Base-by-base conservation (phyloP, 371 early-diverging fungal genomes). In the Vittaforma corneae region DNA sequence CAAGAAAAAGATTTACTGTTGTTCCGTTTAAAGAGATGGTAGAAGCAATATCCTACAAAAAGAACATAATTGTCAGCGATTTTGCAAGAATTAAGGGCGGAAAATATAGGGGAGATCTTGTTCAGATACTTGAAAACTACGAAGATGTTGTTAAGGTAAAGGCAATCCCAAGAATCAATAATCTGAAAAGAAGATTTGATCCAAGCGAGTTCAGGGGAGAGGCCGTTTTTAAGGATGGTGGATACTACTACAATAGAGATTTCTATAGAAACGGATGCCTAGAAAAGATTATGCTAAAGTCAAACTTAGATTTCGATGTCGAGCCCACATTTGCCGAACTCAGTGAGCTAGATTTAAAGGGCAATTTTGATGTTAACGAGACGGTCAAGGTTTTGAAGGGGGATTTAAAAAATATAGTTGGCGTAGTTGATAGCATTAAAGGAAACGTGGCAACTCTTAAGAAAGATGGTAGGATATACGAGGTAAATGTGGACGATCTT, bases 11-110 rank as follows among this genome's bases (percentile, higher is more conserved):
- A 28, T 69, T 91, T 38, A 84, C 84, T 59, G 83, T 93, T 35
- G 92, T 97, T 26, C 93, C 92, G 2, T 83, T 90, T 57, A 83
- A 86, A 45, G 93, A 97, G 68, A 94, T 94, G 94, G 84, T 88
- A 2, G 89, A 90, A 58, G 89, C 87, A 14, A 82, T 97, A 4
- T 57, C 65, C 82, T 83, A 52, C 84, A 90, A 65, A 82, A 84
- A 75, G 48, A 84, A 86, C 4, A 77, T 90, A 46, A 85, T 86
- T 37, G 79, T 83, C 16, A 87, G 87, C 32, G 82, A 85, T 6
- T 94, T 92, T 90, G 91, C 88, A 16, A 83, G 94, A 55, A 82
- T 94, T 57, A 87, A 86, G 67, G 86, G 88, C 68, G 97, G 97
- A 44, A 92, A 86, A 68, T 94, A 93, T 74, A 84, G 84, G 2